Evolutionary conservation across 1,139 yeast genomes (phyloP).

Genomic region (Taiozyma sp.): DNA sequence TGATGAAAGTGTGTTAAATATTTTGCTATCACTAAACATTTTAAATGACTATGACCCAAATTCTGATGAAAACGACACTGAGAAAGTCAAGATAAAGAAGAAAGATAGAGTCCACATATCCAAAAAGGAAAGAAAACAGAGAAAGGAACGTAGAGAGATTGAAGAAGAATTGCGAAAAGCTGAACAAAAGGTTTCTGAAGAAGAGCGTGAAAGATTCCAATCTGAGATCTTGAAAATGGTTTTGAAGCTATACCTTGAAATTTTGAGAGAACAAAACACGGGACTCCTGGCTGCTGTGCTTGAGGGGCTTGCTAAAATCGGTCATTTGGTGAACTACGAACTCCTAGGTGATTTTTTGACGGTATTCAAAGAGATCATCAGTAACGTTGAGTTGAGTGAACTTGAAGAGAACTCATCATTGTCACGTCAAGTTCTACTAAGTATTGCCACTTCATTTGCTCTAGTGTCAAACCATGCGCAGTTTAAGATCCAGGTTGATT

Average conservation of each 20-base stretch:
- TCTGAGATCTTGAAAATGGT: constrained; percentile 76
- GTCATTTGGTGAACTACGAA: constrained; percentile 90
- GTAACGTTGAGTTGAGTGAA: constrained; percentile 43
- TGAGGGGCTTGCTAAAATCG: constrained; percentile 87
- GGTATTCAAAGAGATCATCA: constrained; percentile 76
- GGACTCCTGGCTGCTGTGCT: constrained; percentile 82
- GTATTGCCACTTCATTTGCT: constrained; percentile 89
- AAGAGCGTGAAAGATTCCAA: constrained; percentile 82
- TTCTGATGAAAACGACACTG: constrained; percentile 39
- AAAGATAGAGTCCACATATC: constrained; percentile 87
- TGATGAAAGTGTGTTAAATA: constrained; percentile 76
- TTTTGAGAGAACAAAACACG: constrained; percentile 58
- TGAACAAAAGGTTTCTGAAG: constrained; percentile 80
- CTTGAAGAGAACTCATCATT: constrained; percentile 12
- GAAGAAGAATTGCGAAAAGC: constrained; percentile 89
- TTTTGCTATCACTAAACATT: constrained; percentile 68
- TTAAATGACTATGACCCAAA: constrained; percentile 80
- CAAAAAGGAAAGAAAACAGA: constrained; percentile 79
- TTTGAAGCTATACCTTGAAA: constrained; percentile 70
- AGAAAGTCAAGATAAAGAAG: constrained; percentile 56
- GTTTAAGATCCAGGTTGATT: constrained; percentile 59
- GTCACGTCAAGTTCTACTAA: constrained; percentile 69
- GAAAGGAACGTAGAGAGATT: constrained; percentile 81
- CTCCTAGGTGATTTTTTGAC: constrained; percentile 88
- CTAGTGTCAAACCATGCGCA: constrained; percentile 71